Base-by-base conservation (phyloP, 192 early-diverging fungal genomes). In the Backusella circina region DNA sequence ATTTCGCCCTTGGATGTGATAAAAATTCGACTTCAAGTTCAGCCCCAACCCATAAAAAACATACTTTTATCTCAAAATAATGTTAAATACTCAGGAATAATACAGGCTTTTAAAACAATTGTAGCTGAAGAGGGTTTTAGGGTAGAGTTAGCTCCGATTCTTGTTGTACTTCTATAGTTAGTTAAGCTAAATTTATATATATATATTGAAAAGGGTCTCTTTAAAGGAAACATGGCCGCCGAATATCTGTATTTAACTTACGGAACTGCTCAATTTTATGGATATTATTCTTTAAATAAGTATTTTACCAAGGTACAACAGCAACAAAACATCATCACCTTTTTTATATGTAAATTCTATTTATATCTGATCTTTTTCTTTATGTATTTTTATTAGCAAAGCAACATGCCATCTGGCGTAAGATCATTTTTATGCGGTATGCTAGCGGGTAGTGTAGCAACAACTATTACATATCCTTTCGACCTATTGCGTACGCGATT, bases 401-500 rank as follows among this genome's bases (percentile, higher is more conserved):
- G 33, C 47, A 54, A 68, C 1, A 2, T 86, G 69, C 89, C 85
- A 1, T 80, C 65, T 64, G 66, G 33, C 10, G 69, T 39, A 2
- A 80, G 86, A 64, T 85, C 92, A 57, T 93, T 95, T 84, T 65
- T 95, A 2, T 86, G 88, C 65, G 97, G 97, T 9, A 87, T 93
- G 6, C 15, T 90, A 15, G 91, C 95, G 7, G 97, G 95, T 21
- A 87, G 84, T 28, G 71, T 90, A 16, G 95, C 95, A 23, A 98
- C 96, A 2, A 72, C 90, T 0, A 75, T 79, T 0, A 96, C 97
- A 54, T 99, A 97, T 85, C 96, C 97, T 16, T 92, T 99, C 65
- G 97, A 99, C 86, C 88, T 99, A 5, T 82, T 99, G 38, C 88
- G 97, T 36, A 99, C 97, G 1, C 87, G 96, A 33, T 99, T 99